Evolutionary conservation across 306 rosid species (phyloP), one percentile per base, ranked within the genome.

Genomic region (Hylodesmum podocarpum): DNA sequence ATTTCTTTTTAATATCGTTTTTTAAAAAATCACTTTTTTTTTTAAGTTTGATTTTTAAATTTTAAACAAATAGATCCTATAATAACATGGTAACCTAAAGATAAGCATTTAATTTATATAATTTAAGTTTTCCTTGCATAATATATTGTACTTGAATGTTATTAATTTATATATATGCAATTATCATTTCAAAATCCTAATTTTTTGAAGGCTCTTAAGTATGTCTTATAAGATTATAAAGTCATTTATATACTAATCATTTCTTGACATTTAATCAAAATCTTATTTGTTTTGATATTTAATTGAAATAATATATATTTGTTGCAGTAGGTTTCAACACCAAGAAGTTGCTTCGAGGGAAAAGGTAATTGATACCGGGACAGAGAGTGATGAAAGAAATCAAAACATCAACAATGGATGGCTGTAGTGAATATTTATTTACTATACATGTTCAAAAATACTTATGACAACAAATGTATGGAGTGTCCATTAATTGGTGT

Each of bases 371-470:
- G 57, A 34, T 4, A 29, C n/a, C 3, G n/a, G 54, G 47, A 57
- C 54, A 19, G 50, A 69, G 29, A 39, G 7, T 18, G 19, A 18
- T 16, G 66, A 72, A 5, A 44, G 64, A 75, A 44, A 19, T 71
- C 72, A 44, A 4, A 37, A 34, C 72, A 44, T 54, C 63, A 69
- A 36, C 24, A 62, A 70, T 22, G 72, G 68, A 72, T 65, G 64
- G 84, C 25, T 80, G 9, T 18, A 29, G 10, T 59, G 64, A 71
- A 76, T 10, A 5, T 14, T 47, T 4, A n/a, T 46, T 14, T 44
- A 21, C 11, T 44, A 16, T 19, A 66, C 10, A 76, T 33, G 28
- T 64, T 71, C 28, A 28, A 34, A 40, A 70, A 49, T 47, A 28
- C 1, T 19, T 67, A 12, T 7, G 15, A 27, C 9, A 78, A 31